A percentile compares a stretch with the other conserved stretches of the same genome.
phyloP scores from a whole-genome alignment of 805 yeast genomes.

The Pichia kluyveri region DNA sequence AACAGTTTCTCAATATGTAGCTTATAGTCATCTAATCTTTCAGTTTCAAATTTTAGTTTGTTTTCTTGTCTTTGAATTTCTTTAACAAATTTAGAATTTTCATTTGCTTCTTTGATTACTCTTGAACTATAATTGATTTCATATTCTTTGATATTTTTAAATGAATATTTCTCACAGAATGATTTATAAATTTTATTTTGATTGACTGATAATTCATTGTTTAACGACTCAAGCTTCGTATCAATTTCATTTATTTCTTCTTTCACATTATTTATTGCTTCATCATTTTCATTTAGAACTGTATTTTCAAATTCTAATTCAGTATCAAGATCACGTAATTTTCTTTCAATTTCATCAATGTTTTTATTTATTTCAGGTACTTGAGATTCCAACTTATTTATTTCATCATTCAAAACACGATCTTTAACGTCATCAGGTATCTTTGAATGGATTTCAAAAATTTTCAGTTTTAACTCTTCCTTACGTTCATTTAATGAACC shows the following conservation, averaged over 20 bases:
- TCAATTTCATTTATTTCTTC: slow-evolving; percentile 18
- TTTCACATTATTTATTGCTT: slow-evolving; percentile 8
- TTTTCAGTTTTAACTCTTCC: slow-evolving; percentile 38
- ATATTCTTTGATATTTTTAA: slow-evolving; percentile 53
- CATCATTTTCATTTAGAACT: slow-evolving; percentile 16
- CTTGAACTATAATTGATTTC: slow-evolving; percentile 59
- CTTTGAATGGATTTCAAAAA: slow-evolving; percentile 32
- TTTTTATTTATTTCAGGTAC: slow-evolving; percentile 23
- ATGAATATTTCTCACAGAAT: slow-evolving; percentile 49
- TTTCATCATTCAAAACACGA: slow-evolving; percentile 47
- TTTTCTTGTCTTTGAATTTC: slow-evolving; percentile 53
- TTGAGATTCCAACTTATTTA: slow-evolving; percentile 34
- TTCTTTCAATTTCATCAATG: slow-evolving; percentile 18
- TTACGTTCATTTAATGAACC: slow-evolving; percentile 42
- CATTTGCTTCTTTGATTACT: slow-evolving; percentile 47
- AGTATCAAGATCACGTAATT: slow-evolving; percentile 25
- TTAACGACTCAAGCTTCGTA: slow-evolving; percentile 18
- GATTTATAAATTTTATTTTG: slow-evolving; percentile 39
- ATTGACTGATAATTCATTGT: slow-evolving; percentile 18
- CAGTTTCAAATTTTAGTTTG: slow-evolving; percentile 56
- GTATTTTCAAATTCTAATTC: slow-evolving; percentile 44
- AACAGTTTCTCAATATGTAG: slow-evolving; percentile 37
- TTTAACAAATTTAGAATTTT: slow-evolving; percentile 50
- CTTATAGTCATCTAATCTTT: slow-evolving; percentile 44
- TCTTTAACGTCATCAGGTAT: slow-evolving; percentile 50